Evolutionary conservation across 495 filamentous ascomycete species (phyloP).

Genomic region (Annulohypoxylon moriforme): DNA sequence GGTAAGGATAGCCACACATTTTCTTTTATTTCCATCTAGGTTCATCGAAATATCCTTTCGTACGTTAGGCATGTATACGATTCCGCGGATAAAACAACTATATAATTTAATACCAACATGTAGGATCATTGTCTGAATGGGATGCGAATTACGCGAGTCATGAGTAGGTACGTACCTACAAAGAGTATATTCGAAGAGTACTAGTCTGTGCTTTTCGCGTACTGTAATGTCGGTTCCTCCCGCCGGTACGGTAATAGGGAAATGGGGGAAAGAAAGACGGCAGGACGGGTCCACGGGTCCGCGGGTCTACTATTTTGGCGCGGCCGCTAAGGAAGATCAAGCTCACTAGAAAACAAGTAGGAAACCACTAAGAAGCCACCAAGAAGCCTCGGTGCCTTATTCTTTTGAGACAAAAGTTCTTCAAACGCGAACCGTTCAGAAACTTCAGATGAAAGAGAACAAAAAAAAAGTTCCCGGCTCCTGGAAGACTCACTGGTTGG

Average conservation of each 20-base stretch:
- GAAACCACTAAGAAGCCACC: neutral
- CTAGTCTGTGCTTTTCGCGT: conserved; percentile 22
- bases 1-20: conserved; percentile 2
- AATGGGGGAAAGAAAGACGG: neutral
- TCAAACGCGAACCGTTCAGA: conserved; percentile 31
- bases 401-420: conserved; percentile 11
- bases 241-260: conserved; percentile 25
- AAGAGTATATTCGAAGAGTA: neutral
- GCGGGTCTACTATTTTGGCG: conserved; percentile 16
- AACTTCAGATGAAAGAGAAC: conserved; percentile 40
- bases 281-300: neutral
- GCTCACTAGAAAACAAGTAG: no score
- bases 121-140: neutral
- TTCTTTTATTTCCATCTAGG: neutral
- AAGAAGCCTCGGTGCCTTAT: neutral
- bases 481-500: conserved; percentile 37
- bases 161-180: neutral
- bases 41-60: neutral
- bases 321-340: neutral
- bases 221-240: conserved; percentile 39
- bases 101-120: neutral
- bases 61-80: neutral
- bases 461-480: conserved; percentile 33
- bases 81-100: neutral
- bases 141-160: neutral